Evolutionary conservation across 1,284 basidiomycete genomes (phyloP), one percentile per base, ranked within the genome.

Genomic region (Hymenochaete sp.): DNA sequence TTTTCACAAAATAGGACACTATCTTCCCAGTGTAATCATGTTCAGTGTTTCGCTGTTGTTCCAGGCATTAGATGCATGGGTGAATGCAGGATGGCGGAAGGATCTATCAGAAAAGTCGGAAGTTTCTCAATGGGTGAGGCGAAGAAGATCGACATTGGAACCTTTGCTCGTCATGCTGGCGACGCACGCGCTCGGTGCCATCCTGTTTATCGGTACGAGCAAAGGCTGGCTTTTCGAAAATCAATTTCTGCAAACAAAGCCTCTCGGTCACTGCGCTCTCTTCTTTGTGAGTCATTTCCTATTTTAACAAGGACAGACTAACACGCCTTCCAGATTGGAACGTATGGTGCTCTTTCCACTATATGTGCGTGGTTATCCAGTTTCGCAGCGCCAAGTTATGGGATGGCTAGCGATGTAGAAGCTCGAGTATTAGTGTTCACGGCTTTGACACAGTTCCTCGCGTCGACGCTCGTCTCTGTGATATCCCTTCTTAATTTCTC

Each of bases 401-500:
- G 22, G 44, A 48, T 36, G 28, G 53, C 57, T 38, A 55, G 61
- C 28, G 32, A 28, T 26, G n/a, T 28, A 1, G 70, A 68, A 13
- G 65, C 78, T 1, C 54, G 72, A 18, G 65, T 70, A 33, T 54
- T 61, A 28, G 60, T 83, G n/a, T 66, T 91, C 27, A 80, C 85
- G 54, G 67, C 84, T 2, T 63, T 87, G 53, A 80, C 80, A 57
- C 69, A 91, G 40, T 81, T 92, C 62, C 61, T 86, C 41, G 75
- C 85, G 38, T 89, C 90, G 11, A 82, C 88, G 4, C 69, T 92
- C 47, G 79, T 95, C 54, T 89, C 90, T 19, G 77, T 88, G 38
- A 80, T 79, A 14, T 83, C 88, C 3, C 81, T 93, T 49, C 77
- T 93, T 57, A 96, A 95, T 62, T 93, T 92, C 63, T 89, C 87